phyloP scores from a whole-genome alignment of 2,329 filamentous ascomycete species.

The Colletotrichum limetticola region DNA sequence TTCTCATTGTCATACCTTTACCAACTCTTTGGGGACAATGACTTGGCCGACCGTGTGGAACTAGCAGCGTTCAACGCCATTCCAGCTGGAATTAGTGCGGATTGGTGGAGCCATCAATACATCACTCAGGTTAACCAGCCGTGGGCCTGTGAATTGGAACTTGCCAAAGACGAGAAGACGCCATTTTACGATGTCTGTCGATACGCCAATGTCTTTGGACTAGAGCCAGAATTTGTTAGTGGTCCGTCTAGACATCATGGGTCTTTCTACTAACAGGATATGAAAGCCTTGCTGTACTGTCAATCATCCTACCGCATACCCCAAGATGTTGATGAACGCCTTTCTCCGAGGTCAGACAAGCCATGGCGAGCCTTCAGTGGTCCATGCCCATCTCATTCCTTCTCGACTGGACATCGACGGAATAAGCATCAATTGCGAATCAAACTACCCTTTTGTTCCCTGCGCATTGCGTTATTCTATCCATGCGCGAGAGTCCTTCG shows the following conservation, averaged over 20 bases:
- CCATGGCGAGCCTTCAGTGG: neutral
- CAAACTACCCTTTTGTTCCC: constrained; percentile 53
- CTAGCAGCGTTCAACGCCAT: constrained; percentile 65
- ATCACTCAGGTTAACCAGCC: constrained; percentile 65
- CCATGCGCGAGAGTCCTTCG: constrained; percentile 39
- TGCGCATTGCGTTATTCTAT: constrained; percentile 41
- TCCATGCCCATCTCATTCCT: constrained; percentile 4
- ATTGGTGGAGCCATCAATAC: constrained; percentile 68
- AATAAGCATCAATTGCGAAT: constrained; percentile 50
- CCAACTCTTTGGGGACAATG: constrained; percentile 43
- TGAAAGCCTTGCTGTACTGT: constrained; percentile 64
- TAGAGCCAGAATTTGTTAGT: constrained; percentile 57
- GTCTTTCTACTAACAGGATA: too few relatives aligned
- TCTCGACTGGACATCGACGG: neutral
- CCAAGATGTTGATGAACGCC: constrained; percentile 58
- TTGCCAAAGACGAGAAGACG: constrained; percentile 35
- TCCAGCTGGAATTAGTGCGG: constrained; percentile 59
- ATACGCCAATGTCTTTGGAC: constrained; percentile 46
- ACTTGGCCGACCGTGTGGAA: constrained; percentile 63
- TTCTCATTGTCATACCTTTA: constrained; percentile 48
- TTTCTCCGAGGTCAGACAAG: neutral
- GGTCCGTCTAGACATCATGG: neutral
- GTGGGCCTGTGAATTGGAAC: constrained; percentile 50
- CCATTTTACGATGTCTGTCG: constrained; percentile 54
- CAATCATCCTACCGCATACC: constrained; percentile 67